Conservation (phyloP, 306 rosid species). For the Cucurbita maxima region DNA sequence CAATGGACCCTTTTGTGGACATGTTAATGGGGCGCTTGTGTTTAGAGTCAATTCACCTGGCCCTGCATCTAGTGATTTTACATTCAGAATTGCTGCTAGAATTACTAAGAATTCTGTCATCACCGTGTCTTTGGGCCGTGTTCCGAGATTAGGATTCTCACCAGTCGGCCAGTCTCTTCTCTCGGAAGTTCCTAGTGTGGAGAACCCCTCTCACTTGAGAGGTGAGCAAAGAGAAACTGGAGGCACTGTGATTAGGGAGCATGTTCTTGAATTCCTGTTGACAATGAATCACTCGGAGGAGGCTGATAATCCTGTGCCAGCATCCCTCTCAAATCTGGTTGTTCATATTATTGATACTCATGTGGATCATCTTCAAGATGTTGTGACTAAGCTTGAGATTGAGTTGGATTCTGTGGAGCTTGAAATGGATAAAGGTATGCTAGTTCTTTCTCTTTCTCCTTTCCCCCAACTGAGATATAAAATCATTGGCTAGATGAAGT, state of each 20-base stretch:
- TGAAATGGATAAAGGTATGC: conserved; percentile 71
- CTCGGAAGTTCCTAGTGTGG: conserved; percentile 79
- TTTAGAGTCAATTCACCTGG: conserved; percentile 95
- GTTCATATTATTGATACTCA: conserved; percentile 89
- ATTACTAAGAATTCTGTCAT: conserved; percentile 65
- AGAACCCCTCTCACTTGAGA: conserved; percentile 32
- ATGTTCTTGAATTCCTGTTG: conserved; percentile 85
- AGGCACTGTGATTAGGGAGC: conserved; percentile 72
- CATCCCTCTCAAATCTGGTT: conserved; percentile 63
- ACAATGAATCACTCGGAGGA: conserved; percentile 97
- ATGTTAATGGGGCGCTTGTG: conserved; percentile 84
- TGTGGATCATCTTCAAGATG: conserved; percentile 89
- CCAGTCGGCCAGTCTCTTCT: conserved; percentile 66
- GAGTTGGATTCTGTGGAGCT: conserved; percentile 83
- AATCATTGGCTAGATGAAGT: too few species aligned
- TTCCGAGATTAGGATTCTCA: conserved; percentile 85
- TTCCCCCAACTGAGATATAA: background rate
- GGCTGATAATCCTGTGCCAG: conserved; percentile 90
- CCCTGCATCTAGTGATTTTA: conserved; percentile 70
- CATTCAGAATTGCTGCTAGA: conserved; percentile 85
- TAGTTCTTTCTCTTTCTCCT: background rate
- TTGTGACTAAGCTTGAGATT: conserved; percentile 82
- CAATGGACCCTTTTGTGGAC: conserved; percentile 95
- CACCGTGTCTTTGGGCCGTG: conserved; percentile 82
- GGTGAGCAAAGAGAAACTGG: conserved; percentile 40